A percentile compares a stretch with the other conserved stretches of the same genome.
Conservation (phyloP, 2,329 filamentous ascomycete species). For the Aureobasidium sp. region DNA sequence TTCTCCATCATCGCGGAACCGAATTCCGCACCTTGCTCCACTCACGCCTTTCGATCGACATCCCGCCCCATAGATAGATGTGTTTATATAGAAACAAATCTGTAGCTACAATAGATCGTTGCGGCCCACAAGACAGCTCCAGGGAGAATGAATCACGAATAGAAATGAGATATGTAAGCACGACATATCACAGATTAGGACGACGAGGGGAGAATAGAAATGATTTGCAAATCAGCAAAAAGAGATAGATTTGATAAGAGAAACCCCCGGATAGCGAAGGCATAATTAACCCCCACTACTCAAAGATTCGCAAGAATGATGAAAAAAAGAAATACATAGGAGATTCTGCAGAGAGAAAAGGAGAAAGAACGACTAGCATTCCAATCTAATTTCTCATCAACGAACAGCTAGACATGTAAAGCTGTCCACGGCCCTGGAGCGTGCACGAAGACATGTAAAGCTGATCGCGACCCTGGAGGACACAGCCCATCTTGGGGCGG, state of each 20-base stretch:
- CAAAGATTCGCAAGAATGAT: not conserved
- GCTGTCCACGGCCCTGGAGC: not conserved
- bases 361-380: no score
- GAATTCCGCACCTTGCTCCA: not conserved
- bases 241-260: not conserved
- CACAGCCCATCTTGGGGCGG: not conserved
- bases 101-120: no score
- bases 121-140: no score
- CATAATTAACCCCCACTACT: not conserved
- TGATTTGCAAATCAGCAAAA: not conserved
- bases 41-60: not conserved
- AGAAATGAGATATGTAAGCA: no score
- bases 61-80: not conserved
- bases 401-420: not conserved
- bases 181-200: no score
- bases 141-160: no score
- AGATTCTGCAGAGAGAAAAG: not conserved
- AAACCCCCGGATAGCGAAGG: no score
- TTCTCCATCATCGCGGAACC: not conserved
- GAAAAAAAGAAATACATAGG: not conserved
- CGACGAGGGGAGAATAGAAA: no score
- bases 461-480: not conserved
- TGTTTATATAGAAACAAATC: no score
- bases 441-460: not conserved
- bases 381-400: no score